Conservation (phyloP, 108 stramenopile species). For the Cyclotella atomus region DNA sequence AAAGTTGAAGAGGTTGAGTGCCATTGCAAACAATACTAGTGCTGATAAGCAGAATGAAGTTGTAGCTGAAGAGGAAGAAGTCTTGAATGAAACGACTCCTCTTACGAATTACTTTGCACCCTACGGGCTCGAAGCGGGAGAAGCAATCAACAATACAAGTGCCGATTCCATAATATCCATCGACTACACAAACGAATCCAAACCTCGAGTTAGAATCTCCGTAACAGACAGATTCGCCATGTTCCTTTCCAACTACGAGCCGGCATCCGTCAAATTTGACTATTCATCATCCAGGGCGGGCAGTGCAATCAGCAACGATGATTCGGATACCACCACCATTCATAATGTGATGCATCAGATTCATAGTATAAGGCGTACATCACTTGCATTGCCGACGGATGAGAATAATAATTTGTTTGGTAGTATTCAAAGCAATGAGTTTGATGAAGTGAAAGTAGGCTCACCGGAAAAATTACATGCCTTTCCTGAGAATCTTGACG, state of each 20-base stretch:
- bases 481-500: not conserved
- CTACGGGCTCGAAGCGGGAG: not conserved
- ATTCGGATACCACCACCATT: conserved; percentile 17
- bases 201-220: conserved; percentile 17
- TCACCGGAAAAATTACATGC: not conserved
- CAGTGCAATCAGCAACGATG: conserved; percentile 20
- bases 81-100: not conserved
- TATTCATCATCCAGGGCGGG: not conserved
- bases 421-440: not conserved
- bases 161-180: too few relatives aligned
- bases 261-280: conserved; percentile 20
- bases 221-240: conserved; percentile 44
- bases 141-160: too few relatives aligned
- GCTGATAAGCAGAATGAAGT: not conserved
- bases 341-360: conserved; percentile 17
- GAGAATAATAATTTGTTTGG: not conserved
- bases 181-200: too few relatives aligned
- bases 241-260: conserved; percentile 46
- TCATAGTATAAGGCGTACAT: conserved; percentile 8
- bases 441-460: not conserved
- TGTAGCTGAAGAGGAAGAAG: not conserved
- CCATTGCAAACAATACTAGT: not conserved
- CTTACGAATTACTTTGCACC: not conserved
- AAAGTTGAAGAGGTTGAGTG: conserved; percentile 25
- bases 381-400: not conserved